Evolutionary conservation across 169 alveolate genomes (phyloP), one percentile per base, ranked within the genome.

Genomic region (Plasmodium vivax): DNA sequence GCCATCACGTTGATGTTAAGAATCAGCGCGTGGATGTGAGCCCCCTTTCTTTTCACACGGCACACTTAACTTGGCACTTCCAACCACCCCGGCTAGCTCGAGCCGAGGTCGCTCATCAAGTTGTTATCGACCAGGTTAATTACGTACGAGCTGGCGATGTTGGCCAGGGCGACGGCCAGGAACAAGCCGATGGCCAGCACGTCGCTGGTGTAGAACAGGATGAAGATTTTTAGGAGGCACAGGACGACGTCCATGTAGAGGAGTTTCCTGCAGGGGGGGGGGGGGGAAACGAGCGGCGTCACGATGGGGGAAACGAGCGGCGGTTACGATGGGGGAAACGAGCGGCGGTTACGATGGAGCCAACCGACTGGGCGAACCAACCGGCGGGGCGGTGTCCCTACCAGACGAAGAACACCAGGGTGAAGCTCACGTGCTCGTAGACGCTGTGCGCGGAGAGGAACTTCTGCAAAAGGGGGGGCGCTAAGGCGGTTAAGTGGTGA

Each of bases 201-300:
- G 51, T 90, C 83, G 47, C 51, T 38, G 1, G 91, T 80, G 74
- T 90, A 90, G 80, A 90, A 90, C 8, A 80, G 56, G 34, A 79
- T 41, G 54, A 80, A 90, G 41, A 90, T 3, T 90, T 90, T 90
- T 34, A 90, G 56, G 6, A 90, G 84, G 27, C 75, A 90, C 27
- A 90, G 58, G 16, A 90, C 90, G 54, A 90, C 51, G 90, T 90
- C 94, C 91, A 81, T 80, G 73, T 79, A 90, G 6, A 90, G 94
- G 16, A 90, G 38, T 41, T 80, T 90, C 94, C 94, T 90, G 83
- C 0, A 74, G n/a, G 32, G 54, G 82, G 82, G 34, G 16, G 80
- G 32, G 12, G 32, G 32, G 7, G n/a, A n/a, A n/a, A n/a, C n/a
- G n/a, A 45, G 56, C 27, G 27, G 27, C 27, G 83, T 45, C 10